phyloP scores from a whole-genome alignment of 768 basidiomycete species.

The Kwoniella europaea region DNA sequence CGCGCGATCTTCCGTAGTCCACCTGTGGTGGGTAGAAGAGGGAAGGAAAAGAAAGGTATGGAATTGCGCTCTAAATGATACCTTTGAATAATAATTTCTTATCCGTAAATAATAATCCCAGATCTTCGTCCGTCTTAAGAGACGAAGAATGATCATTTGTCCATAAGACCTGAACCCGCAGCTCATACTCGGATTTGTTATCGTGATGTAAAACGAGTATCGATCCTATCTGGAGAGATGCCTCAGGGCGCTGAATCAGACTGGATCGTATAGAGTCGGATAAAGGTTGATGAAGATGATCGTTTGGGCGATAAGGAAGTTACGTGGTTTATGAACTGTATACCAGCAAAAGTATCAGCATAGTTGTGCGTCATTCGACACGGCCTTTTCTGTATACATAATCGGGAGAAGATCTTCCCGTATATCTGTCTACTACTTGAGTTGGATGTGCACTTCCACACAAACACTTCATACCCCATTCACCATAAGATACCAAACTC shows the following conservation, averaged over 20 bases:
- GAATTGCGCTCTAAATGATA: slow-evolving; percentile 23
- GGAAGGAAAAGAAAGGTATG: slow-evolving; percentile 11
- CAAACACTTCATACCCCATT: neutral
- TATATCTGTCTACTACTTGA: neutral
- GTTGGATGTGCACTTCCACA: no score
- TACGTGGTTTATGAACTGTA: neutral
- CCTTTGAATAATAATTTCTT: neutral
- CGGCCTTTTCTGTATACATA: neutral
- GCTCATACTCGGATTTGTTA: slow-evolving; percentile 3
- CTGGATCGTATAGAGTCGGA: neutral
- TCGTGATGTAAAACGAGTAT: neutral
- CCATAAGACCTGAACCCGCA: neutral
- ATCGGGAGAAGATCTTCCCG: neutral
- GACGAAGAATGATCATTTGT: neutral
- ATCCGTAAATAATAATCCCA: neutral
- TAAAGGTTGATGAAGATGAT: neutral
- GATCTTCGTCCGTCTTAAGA: neutral
- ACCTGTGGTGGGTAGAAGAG: neutral
- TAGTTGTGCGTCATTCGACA: neutral
- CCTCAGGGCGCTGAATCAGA: neutral
- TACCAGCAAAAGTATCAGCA: neutral
- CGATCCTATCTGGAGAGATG: slow-evolving; percentile 1
- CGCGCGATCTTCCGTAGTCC: neutral
- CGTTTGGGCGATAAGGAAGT: slow-evolving; percentile 6
- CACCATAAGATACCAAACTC: neutral